Percentiles rank a stretch among this genome's conserved stretches.
phyloP scores from a whole-genome alignment of 257 asterid genomes.

The Plantago ovata region DNA sequence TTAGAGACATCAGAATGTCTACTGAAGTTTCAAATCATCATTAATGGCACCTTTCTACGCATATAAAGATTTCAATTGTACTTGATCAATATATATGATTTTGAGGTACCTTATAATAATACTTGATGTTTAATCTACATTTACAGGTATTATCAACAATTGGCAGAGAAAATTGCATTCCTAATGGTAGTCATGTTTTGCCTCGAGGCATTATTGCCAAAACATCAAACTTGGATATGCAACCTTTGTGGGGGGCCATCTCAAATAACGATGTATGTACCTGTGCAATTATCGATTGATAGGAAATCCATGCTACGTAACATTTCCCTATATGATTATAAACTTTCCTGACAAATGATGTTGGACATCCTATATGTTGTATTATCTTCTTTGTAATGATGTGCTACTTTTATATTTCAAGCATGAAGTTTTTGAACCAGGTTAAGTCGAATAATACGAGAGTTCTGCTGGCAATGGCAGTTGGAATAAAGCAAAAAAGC shows the following conservation, averaged over 20 bases:
- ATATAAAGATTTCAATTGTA: too few species aligned
- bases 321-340: too few species aligned
- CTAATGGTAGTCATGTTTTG: constrained; percentile 57
- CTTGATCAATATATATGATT: too few species aligned
- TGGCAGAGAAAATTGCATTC: constrained; percentile 51
- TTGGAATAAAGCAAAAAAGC: constrained; percentile 70
- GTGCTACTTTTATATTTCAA: constrained; percentile 16
- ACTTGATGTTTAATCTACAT: background rate
- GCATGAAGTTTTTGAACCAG: constrained; percentile 31
- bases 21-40: too few species aligned
- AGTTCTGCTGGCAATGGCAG: constrained; percentile 69
- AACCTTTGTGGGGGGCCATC: constrained; percentile 53
- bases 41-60: too few species aligned
- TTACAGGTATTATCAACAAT: constrained; percentile 25
- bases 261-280: constrained; percentile 34
- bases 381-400: too few species aligned
- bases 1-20: too few species aligned
- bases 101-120: too few species aligned
- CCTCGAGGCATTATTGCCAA: constrained; percentile 67
- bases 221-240: constrained; percentile 68
- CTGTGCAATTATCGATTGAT: too few species aligned
- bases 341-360: background rate
- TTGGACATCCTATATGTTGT: too few species aligned
- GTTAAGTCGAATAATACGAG: constrained; percentile 25
- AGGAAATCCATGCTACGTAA: too few species aligned